Evolutionary conservation across 495 filamentous ascomycete genomes (phyloP).

Genomic region (Neohortaea acidophila): DNA sequence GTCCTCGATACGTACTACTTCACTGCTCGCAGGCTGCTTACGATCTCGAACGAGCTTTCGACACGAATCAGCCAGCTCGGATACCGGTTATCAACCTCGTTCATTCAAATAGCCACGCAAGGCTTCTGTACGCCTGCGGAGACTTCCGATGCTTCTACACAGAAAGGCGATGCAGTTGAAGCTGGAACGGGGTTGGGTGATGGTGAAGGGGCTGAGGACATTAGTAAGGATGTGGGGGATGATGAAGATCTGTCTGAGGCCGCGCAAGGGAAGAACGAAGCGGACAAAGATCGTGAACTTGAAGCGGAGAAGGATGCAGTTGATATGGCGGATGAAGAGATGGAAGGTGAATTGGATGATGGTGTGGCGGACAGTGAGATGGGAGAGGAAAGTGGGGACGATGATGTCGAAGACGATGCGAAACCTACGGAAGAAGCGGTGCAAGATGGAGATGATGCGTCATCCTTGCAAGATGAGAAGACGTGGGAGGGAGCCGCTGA

Average conservation of each 20-base stretch:
- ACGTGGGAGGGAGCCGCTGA: slow-evolving; percentile 83
- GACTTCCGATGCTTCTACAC: slow-evolving; percentile 47
- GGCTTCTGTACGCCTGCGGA: slow-evolving; percentile 86
- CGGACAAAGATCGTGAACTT: slow-evolving; percentile 34
- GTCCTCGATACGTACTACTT: slow-evolving; percentile 58
- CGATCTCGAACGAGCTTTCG: slow-evolving; percentile 43
- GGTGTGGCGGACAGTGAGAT: slow-evolving; percentile 42
- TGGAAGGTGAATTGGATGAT: slow-evolving; percentile 67
- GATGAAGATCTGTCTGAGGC: slow-evolving; percentile 89
- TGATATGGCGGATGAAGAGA: slow-evolving; percentile 81
- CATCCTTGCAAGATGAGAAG: slow-evolving; percentile 93
- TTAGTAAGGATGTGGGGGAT: slow-evolving; percentile 86
- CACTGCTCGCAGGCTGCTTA: slow-evolving; percentile 39
- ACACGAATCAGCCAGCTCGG: slow-evolving; percentile 52
- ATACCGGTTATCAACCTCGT: slow-evolving; percentile 56
- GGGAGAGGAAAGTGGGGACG: slow-evolving; percentile 39
- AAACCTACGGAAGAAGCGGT: slow-evolving; percentile 86
- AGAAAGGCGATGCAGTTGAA: slow-evolving; percentile 61
- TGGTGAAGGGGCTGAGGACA: slow-evolving; percentile 76
- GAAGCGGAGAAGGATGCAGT: slow-evolving; percentile 62
- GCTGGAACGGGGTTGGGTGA: slow-evolving; percentile 82
- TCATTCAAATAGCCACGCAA: slow-evolving; percentile 57
- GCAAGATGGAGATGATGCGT: slow-evolving; percentile 70
- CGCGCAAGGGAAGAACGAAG: slow-evolving; percentile 47
- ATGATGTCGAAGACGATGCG: slow-evolving; percentile 49